These are phyloP conservation scores for Penicillium frequentans DNA, from an alignment of 2,329 filamentous ascomycete species.

Conservation along the genomic window DNA sequence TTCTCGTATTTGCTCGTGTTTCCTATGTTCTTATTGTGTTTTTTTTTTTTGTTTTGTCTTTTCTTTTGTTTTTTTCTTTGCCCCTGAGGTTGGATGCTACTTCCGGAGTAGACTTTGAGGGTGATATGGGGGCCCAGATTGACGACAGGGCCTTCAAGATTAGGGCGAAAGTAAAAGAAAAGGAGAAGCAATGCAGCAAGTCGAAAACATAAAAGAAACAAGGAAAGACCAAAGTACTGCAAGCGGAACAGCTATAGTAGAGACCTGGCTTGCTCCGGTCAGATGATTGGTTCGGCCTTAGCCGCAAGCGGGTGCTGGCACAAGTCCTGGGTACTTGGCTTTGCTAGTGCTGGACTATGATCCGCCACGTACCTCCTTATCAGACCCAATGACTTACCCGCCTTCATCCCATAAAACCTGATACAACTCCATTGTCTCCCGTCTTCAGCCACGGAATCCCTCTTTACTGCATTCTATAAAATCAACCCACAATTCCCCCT, in stretches of 20 bases:
- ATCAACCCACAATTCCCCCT: neutral
- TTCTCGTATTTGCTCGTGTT: neutral
- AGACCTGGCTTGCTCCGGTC: neutral
- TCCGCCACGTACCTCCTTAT: neutral
- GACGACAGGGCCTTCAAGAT: neutral
- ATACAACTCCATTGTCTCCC: neutral
- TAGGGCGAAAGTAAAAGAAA: neutral
- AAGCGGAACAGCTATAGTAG: neutral
- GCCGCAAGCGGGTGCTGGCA: neutral
- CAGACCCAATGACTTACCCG: neutral
- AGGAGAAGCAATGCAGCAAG: neutral
- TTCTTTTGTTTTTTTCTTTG: neutral
- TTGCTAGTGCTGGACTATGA: neutral
- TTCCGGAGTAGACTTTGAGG: neutral
- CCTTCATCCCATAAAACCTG: neutral
- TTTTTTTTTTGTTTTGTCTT: neutral
- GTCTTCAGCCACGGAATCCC: neutral
- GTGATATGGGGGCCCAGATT: neutral
- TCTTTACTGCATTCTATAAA: too few species aligned
- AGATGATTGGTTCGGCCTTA: neutral
- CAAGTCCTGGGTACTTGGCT: neutral
- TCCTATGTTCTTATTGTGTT: neutral
- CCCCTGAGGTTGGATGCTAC: neutral
- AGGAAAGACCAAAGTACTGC: neutral
- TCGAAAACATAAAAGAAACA: neutral